Conservation (phyloP, 345 rosid genomes). For the Lepidium africanum region DNA sequence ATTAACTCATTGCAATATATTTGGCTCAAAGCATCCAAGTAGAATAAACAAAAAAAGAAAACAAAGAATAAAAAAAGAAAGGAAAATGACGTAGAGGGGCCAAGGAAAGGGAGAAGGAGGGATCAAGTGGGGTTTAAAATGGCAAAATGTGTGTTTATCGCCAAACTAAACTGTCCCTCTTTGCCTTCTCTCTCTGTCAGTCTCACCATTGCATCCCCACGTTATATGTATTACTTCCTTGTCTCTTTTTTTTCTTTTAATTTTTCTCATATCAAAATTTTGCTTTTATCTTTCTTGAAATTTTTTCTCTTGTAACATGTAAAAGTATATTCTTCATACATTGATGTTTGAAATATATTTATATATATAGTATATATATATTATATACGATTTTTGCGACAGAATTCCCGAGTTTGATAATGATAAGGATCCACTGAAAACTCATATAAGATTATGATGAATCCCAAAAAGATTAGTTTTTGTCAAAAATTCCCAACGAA, state of each 20-base stretch:
- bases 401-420: too few relatives aligned
- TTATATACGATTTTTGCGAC: neutral
- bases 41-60: constrained; percentile 6
- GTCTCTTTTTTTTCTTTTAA: constrained; percentile 7
- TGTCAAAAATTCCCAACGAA: too few relatives aligned
- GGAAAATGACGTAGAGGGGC: constrained; percentile 24
- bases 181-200: constrained; percentile 29
- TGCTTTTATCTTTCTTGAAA: neutral
- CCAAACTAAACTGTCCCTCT: constrained; percentile 31
- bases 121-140: constrained; percentile 33
- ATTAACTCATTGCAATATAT: constrained; percentile 3
- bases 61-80: constrained; percentile 11
- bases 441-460: too few relatives aligned
- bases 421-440: too few relatives aligned
- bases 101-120: constrained; percentile 15
- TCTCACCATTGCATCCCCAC: constrained; percentile 31
- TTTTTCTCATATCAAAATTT: neutral
- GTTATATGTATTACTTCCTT: constrained; percentile 24
- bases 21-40: constrained; percentile 1
- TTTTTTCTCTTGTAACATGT: neutral
- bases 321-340: neutral
- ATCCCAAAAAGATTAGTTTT: too few relatives aligned
- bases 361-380: neutral
- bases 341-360: neutral
- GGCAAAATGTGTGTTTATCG: constrained; percentile 27